Conservation (phyloP, 306 rosid genomes). For the Cajanus cajan region DNA sequence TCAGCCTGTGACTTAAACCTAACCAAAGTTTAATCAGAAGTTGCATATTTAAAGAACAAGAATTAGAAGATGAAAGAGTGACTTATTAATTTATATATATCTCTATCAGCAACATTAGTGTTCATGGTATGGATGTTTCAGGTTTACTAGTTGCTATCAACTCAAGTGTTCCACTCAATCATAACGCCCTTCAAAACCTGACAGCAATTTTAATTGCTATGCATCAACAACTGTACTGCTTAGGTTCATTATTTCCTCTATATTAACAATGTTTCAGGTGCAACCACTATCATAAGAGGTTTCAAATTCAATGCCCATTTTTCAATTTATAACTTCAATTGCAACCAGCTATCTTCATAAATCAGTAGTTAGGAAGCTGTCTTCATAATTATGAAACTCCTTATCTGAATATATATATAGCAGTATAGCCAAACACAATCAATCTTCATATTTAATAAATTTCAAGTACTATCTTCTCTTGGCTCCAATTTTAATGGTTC, state of each 20-base stretch:
- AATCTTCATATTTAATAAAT: background rate
- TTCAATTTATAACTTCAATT: background rate
- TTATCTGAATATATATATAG: background rate
- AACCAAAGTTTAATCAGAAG: background rate
- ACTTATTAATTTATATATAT: background rate
- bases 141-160: conserved; percentile 17
- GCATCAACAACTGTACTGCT: background rate
- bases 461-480: background rate
- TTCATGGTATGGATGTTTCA: background rate
- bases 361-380: background rate
- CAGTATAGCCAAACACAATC: background rate
- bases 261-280: background rate
- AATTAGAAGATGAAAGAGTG: conserved; percentile 9
- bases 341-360: background rate
- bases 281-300: background rate
- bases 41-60: background rate
- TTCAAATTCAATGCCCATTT: background rate
- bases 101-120: background rate
- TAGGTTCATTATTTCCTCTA: background rate
- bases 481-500: background rate
- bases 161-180: background rate
- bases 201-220: background rate
- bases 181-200: conserved; percentile 2
- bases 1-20: background rate
- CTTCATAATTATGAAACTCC: background rate